Percentiles rank a stretch among this genome's conserved stretches.
These are phyloP conservation scores for Sonneratia alba DNA, from an alignment of 345 rosid genomes.

Conservation along the genomic window DNA sequence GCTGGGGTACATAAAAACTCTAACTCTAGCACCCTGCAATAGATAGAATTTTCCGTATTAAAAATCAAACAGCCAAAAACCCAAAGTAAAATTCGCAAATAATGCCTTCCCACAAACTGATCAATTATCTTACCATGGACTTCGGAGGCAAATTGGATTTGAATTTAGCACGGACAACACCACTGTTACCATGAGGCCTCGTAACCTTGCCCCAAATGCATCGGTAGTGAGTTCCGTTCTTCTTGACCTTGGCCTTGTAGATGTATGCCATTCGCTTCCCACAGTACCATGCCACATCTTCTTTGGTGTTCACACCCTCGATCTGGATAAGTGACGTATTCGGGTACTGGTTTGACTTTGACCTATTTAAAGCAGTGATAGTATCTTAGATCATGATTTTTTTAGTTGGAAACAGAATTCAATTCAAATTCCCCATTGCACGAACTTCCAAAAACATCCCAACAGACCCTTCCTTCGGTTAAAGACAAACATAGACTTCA, in stretches of 20 bases:
- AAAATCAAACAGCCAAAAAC: background rate
- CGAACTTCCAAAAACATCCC: background rate
- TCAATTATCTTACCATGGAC: slow-evolving; percentile 44
- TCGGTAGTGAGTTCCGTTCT: slow-evolving; percentile 62
- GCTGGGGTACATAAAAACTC: slow-evolving; percentile 93
- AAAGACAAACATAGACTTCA: no score
- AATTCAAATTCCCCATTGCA: no score
- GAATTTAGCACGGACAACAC: slow-evolving; percentile 81
- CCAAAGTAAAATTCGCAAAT: background rate
- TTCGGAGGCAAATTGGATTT: slow-evolving; percentile 80
- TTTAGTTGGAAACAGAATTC: no score
- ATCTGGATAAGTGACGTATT: slow-evolving; percentile 69
- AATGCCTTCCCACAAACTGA: background rate
- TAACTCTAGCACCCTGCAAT: slow-evolving; percentile 56
- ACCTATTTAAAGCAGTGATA: slow-evolving; percentile 29
- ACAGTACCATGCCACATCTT: slow-evolving; percentile 68
- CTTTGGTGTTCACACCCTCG: slow-evolving; percentile 79
- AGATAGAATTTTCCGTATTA: background rate
- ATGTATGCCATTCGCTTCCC: slow-evolving; percentile 89
- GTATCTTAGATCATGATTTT: background rate
- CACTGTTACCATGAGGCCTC: slow-evolving; percentile 89
- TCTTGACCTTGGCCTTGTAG: slow-evolving; percentile 81
- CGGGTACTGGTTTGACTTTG: slow-evolving; percentile 79
- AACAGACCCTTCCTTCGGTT: background rate
- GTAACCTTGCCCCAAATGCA: slow-evolving; percentile 94